phyloP scores from a whole-genome alignment of 371 early-diverging fungal genomes.

The Syncephalastrum monosporum region DNA sequence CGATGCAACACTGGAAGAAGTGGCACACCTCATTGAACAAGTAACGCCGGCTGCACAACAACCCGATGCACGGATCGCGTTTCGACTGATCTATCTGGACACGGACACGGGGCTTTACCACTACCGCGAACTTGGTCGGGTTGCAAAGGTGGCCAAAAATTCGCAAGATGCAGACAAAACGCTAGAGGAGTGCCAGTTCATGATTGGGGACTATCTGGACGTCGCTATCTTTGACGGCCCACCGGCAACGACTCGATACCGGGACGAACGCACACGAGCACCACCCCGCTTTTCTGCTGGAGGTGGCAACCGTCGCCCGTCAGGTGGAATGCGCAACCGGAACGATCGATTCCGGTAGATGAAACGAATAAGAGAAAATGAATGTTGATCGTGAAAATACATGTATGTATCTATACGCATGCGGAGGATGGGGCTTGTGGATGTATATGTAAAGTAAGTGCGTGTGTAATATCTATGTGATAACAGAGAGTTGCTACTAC shows the following conservation, averaged over 20 bases:
- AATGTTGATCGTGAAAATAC: no score
- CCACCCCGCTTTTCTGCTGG: no score
- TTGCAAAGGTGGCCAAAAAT: constrained; percentile 36
- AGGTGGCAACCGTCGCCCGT: no score
- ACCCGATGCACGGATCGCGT: constrained; percentile 54
- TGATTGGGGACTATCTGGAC: constrained; percentile 67
- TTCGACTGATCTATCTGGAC: constrained; percentile 54
- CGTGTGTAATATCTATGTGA: no score
- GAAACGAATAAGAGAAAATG: no score
- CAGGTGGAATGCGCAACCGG: no score
- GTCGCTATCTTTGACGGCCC: constrained; percentile 55
- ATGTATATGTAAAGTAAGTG: no score
- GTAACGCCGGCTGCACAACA: constrained; percentile 51
- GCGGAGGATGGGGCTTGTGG: no score
- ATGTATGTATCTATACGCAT: no score
- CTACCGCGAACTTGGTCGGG: constrained; percentile 52
- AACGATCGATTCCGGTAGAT: no score
- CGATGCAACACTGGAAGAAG: constrained; percentile 66
- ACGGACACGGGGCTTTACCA: constrained; percentile 39
- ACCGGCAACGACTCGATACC: constrained; percentile 10
- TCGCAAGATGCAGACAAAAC: constrained; percentile 56
- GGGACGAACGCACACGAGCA: no score
- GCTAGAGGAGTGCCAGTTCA: constrained; percentile 53
- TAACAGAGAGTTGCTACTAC: no score
- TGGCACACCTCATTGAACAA: constrained; percentile 58